Percentiles rank a stretch among this genome's conserved stretches.
Conservation (phyloP, 2,329 filamentous ascomycete genomes). For the Ascochyta viciae-villosae region DNA sequence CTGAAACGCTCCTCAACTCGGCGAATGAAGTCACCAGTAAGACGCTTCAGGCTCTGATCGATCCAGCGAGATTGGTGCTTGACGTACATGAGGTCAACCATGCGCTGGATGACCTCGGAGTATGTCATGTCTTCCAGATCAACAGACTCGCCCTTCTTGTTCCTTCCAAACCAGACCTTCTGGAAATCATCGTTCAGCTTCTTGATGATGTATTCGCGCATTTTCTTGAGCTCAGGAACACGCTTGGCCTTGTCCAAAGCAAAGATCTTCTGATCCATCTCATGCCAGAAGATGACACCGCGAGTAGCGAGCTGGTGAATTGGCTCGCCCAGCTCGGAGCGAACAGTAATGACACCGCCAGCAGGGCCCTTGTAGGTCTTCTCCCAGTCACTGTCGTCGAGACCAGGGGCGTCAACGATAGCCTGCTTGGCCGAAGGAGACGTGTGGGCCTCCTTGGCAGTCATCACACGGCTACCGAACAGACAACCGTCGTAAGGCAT, state of each 20-base stretch:
- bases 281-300: conserved; percentile 95
- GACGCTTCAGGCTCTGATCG: conserved; percentile 73
- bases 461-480: conserved; percentile 58
- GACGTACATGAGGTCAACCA: conserved; percentile 57
- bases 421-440: conserved; percentile 54
- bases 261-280: conserved; percentile 99
- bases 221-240: conserved; percentile 52
- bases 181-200: conserved; percentile 58
- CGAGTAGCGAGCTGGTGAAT: conserved; percentile 98
- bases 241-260: conserved; percentile 82
- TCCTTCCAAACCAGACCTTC: conserved; percentile 58
- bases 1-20: conserved; percentile 97
- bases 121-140: conserved; percentile 60
- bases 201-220: conserved; percentile 55
- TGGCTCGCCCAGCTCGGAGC: conserved; percentile 98
- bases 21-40: conserved; percentile 95
- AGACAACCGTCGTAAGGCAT: conserved; percentile 59
- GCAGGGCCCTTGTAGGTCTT: conserved; percentile 70
- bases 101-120: conserved; percentile 53
- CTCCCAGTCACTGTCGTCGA: conserved; percentile 55
- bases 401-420: conserved; percentile 53
- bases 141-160: conserved; percentile 51
- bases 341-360: conserved; percentile 93
- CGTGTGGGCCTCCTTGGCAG: conserved; percentile 56
- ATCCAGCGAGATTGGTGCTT: conserved; percentile 56